Evolutionary conservation across 164 flowering plant species (phyloP), one percentile per base, ranked within the genome.

Genomic region (Protea cynaroides): DNA sequence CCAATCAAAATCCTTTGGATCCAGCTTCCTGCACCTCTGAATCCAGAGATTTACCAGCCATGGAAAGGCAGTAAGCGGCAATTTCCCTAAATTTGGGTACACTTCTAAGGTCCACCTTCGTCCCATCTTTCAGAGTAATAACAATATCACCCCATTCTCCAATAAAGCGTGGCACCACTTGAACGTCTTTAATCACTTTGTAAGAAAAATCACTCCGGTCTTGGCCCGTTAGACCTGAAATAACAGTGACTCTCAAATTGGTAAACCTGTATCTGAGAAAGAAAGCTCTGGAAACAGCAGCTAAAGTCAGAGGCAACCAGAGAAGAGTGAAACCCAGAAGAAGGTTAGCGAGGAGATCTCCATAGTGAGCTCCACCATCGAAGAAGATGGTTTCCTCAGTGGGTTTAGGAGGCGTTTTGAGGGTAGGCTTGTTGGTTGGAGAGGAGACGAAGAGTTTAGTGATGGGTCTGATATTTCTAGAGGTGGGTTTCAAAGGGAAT

Each of bases 131-230:
- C 72, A 93, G 65, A 0, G 97, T 93, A 55, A 93, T 90, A 36
- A 93, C 60, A 68, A 93, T 75, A 59, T 93, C 98, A 40, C 98
- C 98, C 98, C 98, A 93, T 63, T 90, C 98, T 6, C 98, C 98
- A 8, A 93, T 73, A 64, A 93, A 86, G 34, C 98, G 78, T 7
- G 98, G 98, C 68, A 93, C 98, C 58, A 93, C 98, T 73, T 93
- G 85, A 10, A 93, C 98, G 58, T 93, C 96, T 67, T 81, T 89
- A 29, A 93, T 80, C 73, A 82, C 92, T 38, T 77, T 73, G 72
- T 90, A 93, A 8, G 87, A 71, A 75, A 93, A 93, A 49, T 93
- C 98, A 60, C 88, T 87, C 68, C 98, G 77, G 56, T 93, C 98
- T 65, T 85, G 75, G 15, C 98, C 98, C 7, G 96, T 93, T 46